Base-by-base conservation (phyloP, 192 early-diverging fungal species). In the Mortierella claussenii region DNA sequence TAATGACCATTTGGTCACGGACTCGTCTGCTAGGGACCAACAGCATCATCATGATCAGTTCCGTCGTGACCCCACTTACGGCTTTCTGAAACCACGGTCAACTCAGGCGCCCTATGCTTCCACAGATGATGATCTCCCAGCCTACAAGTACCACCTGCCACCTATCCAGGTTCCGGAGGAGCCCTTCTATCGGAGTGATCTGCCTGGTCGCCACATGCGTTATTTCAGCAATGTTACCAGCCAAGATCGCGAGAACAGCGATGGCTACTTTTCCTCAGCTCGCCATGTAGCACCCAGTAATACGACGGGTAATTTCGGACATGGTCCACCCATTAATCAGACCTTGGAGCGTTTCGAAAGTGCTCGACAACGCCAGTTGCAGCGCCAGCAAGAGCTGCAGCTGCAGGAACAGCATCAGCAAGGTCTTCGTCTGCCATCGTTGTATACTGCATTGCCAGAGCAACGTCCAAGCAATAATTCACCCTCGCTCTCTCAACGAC, bases 161-260 rank as follows among this genome's bases (percentile, higher is more conserved):
- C 68, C 68, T 21, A 69, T 63, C 55, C 34, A 62, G 27, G 60
- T 61, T 34, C 63, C 74, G 9, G 62, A 69, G 47, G 73, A 76
- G 26, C 73, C 73, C 1, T 76, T 76, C 53, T 76, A 76, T 36
- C 63, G 73, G 11, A 67, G 52, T 13, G 73, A 76, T 54, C 34
- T 76, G 21, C 73, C 73, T 33, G 64, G 65, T 62, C 73, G 73
- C 24, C 73, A 76, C 26, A 76, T 76, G 73, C 73, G 73, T 0
- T 76, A 70, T 42, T 70, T 70, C 42, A 61, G 68, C 43, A 70
- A 61, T 26, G 68, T 70, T n/a, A 61, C 58, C n/a, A 61, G 68
- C 21, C 42, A 70, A 40, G 68, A 70, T 32, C 58, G 68, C 26
- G 73, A 76, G 23, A 61, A 76, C 28, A 59, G 59, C 15, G 47